Evolutionary conservation across 1,139 yeast genomes (phyloP), one percentile per base, ranked within the genome.

Genomic region (Candida sanyaensis): DNA sequence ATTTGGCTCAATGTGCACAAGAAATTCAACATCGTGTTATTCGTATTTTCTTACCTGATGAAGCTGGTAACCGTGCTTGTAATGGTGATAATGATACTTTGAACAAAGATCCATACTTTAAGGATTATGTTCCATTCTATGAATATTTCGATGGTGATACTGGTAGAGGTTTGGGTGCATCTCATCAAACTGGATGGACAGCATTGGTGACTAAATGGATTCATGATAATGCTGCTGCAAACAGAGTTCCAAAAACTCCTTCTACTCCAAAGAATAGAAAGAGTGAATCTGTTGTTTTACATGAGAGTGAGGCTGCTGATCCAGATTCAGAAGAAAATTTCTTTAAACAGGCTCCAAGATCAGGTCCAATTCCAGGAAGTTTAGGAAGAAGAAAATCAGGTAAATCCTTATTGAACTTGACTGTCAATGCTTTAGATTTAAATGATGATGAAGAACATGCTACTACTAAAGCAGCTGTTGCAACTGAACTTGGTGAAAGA

Each of bases 141-240:
- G 98, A 92, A 69, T 92, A 88, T 64, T 92, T 92, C 65, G 96
- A 92, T 62, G 97, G 96, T 57, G 98, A 92, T 61, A 87, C 96
- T 2, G 98, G 98, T 42, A 80, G 96, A 59, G 98, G 98, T 6
- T 73, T 92, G 51, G 98, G 98, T 36, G 93, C 97, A 1, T 86
- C 93, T 42, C 97, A 93, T 72, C 98, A 92, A 70, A 86, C 92
- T 73, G 98, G 98, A 12, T 92, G 98, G 98, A 92, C 98, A 1
- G 92, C 96, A 0, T 78, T 92, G 43, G 95, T 91, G 48, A 96
- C 97, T 43, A 88, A 93, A 67, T 83, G 95, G 82, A 90, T 92
- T 61, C 96, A 89, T 63, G 98, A 92, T 65, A 88, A 88, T 44
- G 97, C 97, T 49, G 78, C 84, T 42, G 80, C 90, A 0, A 81